phyloP scores from a whole-genome alignment of 1,139 yeast species.

The Meyerozyma athensensis region DNA sequence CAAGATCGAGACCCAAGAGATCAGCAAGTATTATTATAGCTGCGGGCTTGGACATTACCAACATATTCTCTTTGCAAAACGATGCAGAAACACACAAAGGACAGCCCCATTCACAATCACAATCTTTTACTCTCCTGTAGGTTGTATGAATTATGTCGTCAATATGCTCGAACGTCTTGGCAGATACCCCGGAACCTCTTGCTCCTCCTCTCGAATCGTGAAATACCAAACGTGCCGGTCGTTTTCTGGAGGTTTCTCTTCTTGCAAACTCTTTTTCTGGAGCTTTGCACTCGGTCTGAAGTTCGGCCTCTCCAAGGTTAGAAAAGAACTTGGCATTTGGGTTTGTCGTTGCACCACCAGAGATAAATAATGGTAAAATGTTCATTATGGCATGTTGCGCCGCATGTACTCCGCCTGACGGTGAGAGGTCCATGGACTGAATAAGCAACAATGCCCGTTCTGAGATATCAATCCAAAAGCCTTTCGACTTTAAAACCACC shows the following conservation, averaged over 20 bases:
- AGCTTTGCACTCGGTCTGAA: conserved; percentile 91
- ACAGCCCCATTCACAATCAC: conserved; percentile 86
- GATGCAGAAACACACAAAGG: conserved; percentile 80
- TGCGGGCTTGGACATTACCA: conserved; percentile 84
- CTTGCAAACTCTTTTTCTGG: conserved; percentile 91
- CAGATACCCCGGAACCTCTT: conserved; percentile 72
- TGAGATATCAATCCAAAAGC: conserved; percentile 91
- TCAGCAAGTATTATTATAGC: conserved; percentile 66
- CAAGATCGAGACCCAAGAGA: conserved; percentile 42
- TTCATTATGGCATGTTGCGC: conserved; percentile 89
- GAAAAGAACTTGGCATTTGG: conserved; percentile 49
- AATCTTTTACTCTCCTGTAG: conserved; percentile 50
- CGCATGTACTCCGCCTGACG: conserved; percentile 95
- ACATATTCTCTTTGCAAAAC: conserved; percentile 72
- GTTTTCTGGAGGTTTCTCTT: conserved; percentile 56
- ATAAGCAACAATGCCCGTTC: conserved; percentile 53
- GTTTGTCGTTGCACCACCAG: conserved; percentile 35
- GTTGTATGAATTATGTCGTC: conserved; percentile 63
- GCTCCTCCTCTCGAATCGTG: conserved; percentile 80
- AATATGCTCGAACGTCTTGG: conserved; percentile 73
- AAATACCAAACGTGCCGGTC: conserved; percentile 85
- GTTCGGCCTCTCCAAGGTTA: conserved; percentile 52
- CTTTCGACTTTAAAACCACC: conserved; percentile 59
- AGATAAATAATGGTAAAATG: conserved; percentile 56
- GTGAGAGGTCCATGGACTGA: conserved; percentile 50